Base-by-base conservation (phyloP, 441 rosid genomes). In the Lepidium campestre region DNA sequence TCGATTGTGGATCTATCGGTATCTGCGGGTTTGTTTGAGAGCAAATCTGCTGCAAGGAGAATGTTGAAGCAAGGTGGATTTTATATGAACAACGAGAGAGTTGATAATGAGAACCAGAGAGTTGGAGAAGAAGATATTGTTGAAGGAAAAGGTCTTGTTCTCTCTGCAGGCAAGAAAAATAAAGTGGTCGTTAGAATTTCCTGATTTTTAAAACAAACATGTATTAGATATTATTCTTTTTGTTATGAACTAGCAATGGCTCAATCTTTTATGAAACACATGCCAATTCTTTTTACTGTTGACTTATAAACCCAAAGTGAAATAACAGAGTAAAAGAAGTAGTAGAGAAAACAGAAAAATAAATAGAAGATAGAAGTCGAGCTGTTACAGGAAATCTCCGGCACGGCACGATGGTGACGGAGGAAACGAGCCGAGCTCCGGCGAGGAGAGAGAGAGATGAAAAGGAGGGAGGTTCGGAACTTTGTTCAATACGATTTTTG, bases 121-220 rank as follows among this genome's bases (percentile, higher is more conserved):
- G 78, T 94, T 65, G 94, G 79, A 75, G 78, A 79, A 55, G 80
- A 75, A 39, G 97, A 94, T 78, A 81, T 94, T 52, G 88, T 91
- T 70, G 94, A 88, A 61, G 97, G 92, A 7, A 85, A 86, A 78
- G 89, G 93, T 76, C 88, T 93, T 35, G 90, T 94, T 63, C 71
- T 91, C 64, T 94, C 96, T 20, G 85, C 96, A 0, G 99, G 97
- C 76, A 91, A 91, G 85, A 91, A 94, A 85, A 94, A 94, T 75
- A 91, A 94, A 79, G 90, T 94, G 12, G 73, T 91, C 68, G 81
- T 93, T 53, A 79, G 96, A 72, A 85, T 93, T 69, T 90, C 87
- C 63, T 93, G 80, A 87, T 55, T 53, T 45, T 65, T 10, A 19
- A 41, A 4, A 12, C 66, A 12, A 44, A 12, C 12, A 8, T 34